Evolutionary conservation across 352 stramenopile genomes (phyloP).

Genomic region (Globisporangium emineosum): DNA sequence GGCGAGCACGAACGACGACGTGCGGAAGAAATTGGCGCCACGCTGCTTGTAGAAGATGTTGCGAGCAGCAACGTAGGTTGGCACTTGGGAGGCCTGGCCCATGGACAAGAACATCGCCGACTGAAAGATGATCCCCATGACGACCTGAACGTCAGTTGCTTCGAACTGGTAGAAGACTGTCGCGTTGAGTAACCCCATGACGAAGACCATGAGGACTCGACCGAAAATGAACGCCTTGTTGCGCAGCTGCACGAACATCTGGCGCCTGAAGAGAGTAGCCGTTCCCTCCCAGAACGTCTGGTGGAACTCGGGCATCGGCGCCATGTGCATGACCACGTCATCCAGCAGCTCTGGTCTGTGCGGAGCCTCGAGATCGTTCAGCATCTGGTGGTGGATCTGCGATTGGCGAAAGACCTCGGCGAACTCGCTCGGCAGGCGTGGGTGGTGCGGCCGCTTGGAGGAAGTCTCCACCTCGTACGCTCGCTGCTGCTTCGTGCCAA

Average conservation of each 20-base stretch:
- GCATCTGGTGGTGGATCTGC: not conserved
- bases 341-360: not conserved
- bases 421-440: conserved; percentile 24
- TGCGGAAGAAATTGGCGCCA: conserved; percentile 74
- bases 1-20: conserved; percentile 57
- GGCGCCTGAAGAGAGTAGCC: conserved; percentile 26
- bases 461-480: conserved; percentile 32
- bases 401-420: conserved; percentile 1
- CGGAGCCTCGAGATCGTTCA: not conserved
- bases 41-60: conserved; percentile 79
- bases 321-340: conserved; percentile 76
- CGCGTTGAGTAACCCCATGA: too few species aligned
- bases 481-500: conserved; percentile 38
- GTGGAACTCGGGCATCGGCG: conserved; percentile 39
- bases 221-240: conserved; percentile 32
- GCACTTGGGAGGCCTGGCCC: conserved; percentile 50
- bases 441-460: conserved; percentile 16
- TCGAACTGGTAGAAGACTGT: conserved; percentile 42
- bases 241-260: conserved; percentile 44
- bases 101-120: conserved; percentile 54
- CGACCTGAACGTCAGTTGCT: conserved; percentile 17
- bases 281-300: conserved; percentile 27
- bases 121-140: conserved; percentile 64
- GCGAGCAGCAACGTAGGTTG: conserved; percentile 55
- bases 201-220: too few species aligned